Conservation (phyloP, 208 protist genomes). For the Acanthamoeba lenticulata region DNA sequence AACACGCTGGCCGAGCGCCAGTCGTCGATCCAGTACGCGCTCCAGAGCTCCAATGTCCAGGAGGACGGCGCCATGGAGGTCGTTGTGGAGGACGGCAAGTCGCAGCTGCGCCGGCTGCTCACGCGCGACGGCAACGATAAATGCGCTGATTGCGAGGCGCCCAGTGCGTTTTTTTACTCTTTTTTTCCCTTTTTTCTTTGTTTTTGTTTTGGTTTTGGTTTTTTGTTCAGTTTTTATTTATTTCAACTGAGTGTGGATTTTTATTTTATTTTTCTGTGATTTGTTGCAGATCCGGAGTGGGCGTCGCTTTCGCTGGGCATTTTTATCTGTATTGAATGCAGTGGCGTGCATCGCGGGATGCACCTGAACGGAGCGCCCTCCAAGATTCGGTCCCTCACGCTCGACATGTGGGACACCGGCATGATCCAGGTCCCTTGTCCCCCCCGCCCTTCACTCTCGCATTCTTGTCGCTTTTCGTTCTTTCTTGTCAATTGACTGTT, state of each 20-base stretch:
- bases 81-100: background rate
- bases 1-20: background rate
- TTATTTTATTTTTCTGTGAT: slow-evolving; percentile 5
- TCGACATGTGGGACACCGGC: slow-evolving; percentile 75
- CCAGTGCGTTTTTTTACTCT: background rate
- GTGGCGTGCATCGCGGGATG: slow-evolving; percentile 82
- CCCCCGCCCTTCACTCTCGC: background rate
- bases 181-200: background rate
- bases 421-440: background rate
- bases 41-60: background rate
- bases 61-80: background rate
- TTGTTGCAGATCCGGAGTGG: slow-evolving; percentile 74
- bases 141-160: slow-evolving; percentile 73
- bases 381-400: slow-evolving; percentile 79
- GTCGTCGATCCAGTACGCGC: background rate
- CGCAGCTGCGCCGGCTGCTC: background rate
- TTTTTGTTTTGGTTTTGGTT: background rate
- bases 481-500: background rate
- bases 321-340: slow-evolving; percentile 86
- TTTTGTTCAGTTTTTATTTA: background rate
- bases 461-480: background rate
- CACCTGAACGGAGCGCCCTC: slow-evolving; percentile 71
- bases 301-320: slow-evolving; percentile 81
- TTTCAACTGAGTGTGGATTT: background rate
- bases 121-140: slow-evolving; percentile 31